Conservation (phyloP, 495 filamentous ascomycete genomes). For the Cercophora scortea region DNA sequence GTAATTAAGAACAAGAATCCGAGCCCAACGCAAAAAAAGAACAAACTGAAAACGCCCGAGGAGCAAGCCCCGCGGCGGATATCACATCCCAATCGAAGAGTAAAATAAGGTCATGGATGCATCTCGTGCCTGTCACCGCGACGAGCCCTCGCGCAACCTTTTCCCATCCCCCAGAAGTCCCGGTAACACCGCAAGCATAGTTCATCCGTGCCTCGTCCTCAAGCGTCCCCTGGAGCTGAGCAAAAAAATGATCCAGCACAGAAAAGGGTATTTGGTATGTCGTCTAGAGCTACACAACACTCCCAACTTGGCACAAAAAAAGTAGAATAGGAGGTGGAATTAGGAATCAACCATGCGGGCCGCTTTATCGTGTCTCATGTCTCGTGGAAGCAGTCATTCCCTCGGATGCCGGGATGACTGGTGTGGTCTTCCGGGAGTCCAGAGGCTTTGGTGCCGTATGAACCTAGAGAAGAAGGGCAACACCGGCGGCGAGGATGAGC, state of each 20-base stretch:
- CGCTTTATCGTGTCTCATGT: slow-evolving; percentile 27
- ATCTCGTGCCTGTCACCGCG: slow-evolving; percentile 11
- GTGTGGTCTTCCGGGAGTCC: slow-evolving; percentile 2
- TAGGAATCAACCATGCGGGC: slow-evolving; percentile 11
- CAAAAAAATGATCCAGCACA: not conserved
- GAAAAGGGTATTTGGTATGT: slow-evolving; percentile 1
- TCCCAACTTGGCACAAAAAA: slow-evolving; percentile 22
- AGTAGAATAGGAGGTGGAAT: slow-evolving; percentile 3
- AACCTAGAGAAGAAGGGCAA: slow-evolving; percentile 28
- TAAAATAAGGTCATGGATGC: slow-evolving; percentile 13
- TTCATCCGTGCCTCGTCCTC: slow-evolving; percentile 5
- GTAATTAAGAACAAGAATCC: slow-evolving; percentile 20
- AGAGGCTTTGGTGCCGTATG: slow-evolving; percentile 13
- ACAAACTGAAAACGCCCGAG: slow-evolving; percentile 16
- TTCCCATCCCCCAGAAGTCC: slow-evolving; percentile 4
- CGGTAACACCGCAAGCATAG: slow-evolving; percentile 8
- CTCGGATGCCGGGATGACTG: slow-evolving; percentile 3
- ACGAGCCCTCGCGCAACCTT: slow-evolving; percentile 13
- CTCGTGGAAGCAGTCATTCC: slow-evolving; percentile 21
- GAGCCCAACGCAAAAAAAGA: slow-evolving; percentile 3
- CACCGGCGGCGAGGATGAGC: slow-evolving; percentile 15
- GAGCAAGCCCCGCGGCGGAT: slow-evolving; percentile 13
- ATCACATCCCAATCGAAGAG: slow-evolving; percentile 16
- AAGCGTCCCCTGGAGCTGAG: slow-evolving; percentile 10
- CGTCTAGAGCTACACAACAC: slow-evolving; percentile 14